Evolutionary conservation across 352 stramenopile species (phyloP).

Genomic region (Pythium apleroticum): DNA sequence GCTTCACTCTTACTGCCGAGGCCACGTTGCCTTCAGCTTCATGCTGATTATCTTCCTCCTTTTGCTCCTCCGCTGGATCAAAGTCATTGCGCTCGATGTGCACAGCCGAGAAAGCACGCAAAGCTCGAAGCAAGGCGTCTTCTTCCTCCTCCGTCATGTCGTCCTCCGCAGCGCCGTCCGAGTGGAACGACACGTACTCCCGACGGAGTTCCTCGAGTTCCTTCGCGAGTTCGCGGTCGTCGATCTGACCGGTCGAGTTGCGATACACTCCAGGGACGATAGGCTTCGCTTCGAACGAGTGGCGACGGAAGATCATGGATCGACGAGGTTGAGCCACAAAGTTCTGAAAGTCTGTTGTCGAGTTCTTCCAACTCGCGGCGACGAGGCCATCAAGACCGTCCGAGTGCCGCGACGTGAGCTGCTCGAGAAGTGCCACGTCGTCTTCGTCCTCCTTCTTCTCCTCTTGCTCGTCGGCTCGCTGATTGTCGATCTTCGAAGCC

Average conservation of each 20-base stretch:
- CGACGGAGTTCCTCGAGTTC: constrained; percentile 21
- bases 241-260: constrained; percentile 17
- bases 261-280: constrained; percentile 9
- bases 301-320: constrained; percentile 20
- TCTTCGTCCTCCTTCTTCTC: constrained; percentile 7
- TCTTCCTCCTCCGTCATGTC: constrained; percentile 19
- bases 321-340: constrained; percentile 24
- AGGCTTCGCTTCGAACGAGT: constrained; percentile 2
- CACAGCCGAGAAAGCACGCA: constrained; percentile 10
- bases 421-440: neutral
- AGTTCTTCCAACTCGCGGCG: constrained; percentile 4
- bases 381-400: neutral
- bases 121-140: constrained; percentile 13
- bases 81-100: constrained; percentile 2
- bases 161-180: constrained; percentile 9
- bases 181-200: neutral
- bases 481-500: neutral
- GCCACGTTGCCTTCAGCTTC: neutral
- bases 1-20: neutral
- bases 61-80: neutral
- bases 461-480: neutral
- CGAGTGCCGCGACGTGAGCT: neutral
- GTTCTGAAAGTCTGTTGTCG: constrained; percentile 26
- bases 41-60: neutral
- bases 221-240: constrained; percentile 6